Conservation (phyloP, 1,284 basidiomycete species). For the Paramarasmius palmivorus region DNA sequence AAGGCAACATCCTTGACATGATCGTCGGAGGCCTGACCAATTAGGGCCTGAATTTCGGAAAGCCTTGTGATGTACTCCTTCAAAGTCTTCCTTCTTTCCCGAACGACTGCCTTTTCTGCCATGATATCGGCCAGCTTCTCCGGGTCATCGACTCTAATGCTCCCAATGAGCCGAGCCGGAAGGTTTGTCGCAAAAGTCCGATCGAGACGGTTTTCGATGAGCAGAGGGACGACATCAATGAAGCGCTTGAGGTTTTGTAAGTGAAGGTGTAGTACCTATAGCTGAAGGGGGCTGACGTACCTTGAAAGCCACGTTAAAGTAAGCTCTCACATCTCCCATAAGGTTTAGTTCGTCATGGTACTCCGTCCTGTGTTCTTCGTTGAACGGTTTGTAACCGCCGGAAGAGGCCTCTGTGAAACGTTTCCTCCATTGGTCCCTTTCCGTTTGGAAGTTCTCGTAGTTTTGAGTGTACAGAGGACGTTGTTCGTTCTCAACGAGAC, state of each 20-base stretch:
- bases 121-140: conserved; percentile 13
- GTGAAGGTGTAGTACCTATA: too few species aligned
- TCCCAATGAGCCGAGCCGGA: conserved; percentile 38
- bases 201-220: conserved; percentile 51
- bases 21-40: too few species aligned
- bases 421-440: conserved; percentile 7
- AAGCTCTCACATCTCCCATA: conserved; percentile 54
- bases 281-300: background rate
- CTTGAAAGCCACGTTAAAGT: conserved; percentile 35
- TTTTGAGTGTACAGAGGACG: conserved; percentile 15
- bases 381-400: background rate
- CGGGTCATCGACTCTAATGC: conserved; percentile 28
- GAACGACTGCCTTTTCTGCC: conserved; percentile 10
- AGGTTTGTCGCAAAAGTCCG: conserved; percentile 38
- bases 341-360: conserved; percentile 42
- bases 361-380: background rate
- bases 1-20: too few species aligned
- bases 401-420: background rate
- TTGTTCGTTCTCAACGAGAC: conserved; percentile 7
- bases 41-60: conserved; percentile 4
- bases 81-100: conserved; percentile 5
- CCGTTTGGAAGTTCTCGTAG: background rate
- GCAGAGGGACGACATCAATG: conserved; percentile 51
- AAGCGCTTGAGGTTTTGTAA: conserved; percentile 41
- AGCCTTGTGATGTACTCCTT: conserved; percentile 10